Evolutionary conservation across 2,329 filamentous ascomycete genomes (phyloP), one percentile per base, ranked within the genome.

Genomic region (Amauroascus niger): DNA sequence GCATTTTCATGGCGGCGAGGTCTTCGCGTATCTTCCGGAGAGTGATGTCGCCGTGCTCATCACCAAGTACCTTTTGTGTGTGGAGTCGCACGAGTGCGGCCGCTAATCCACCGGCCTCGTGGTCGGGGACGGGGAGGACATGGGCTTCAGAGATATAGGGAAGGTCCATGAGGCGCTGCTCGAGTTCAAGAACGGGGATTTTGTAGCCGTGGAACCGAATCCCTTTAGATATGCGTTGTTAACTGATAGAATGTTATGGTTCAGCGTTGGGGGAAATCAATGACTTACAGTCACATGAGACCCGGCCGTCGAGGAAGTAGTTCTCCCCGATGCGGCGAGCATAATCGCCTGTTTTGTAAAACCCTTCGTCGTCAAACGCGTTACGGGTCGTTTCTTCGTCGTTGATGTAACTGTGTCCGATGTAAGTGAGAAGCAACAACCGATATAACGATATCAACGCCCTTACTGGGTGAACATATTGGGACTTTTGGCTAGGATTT

Each of bases 331-430:
- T 52, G 3, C 40, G 40, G 46, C 50, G 56, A 16, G 18, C 58
- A n/a, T 49, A 37, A 37, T 62, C 59, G 7, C 60, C 59, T 20
- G 60, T 59, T 51, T 55, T 60, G 50, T 53, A 60, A 45, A 53
- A 62, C 7, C 60, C 59, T 22, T 62, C 55, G 16, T 51, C 48
- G 26, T 58, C 54, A 20, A 58, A 47, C 4, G 51, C 54, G 11
- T 32, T 28, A 40, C 37, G 54, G 14, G 56, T 58, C 11, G 41
- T 45, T 11, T 20, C 51, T 18, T 56, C 50, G 33, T 58, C 47
- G 22, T 41, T 30, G 7, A 58, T 26, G 16, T 56, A 58, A 22
- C 56, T 58, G 49, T 4, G 7, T 46, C 4, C 8, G 39, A 14
- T 11, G 26, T 51, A 51, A 53, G 32, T 28, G 11, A 18, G 9